These are phyloP conservation scores for Solanum megistacrolobum DNA, from an alignment of 257 asterid species.

Conservation along the genomic window DNA sequence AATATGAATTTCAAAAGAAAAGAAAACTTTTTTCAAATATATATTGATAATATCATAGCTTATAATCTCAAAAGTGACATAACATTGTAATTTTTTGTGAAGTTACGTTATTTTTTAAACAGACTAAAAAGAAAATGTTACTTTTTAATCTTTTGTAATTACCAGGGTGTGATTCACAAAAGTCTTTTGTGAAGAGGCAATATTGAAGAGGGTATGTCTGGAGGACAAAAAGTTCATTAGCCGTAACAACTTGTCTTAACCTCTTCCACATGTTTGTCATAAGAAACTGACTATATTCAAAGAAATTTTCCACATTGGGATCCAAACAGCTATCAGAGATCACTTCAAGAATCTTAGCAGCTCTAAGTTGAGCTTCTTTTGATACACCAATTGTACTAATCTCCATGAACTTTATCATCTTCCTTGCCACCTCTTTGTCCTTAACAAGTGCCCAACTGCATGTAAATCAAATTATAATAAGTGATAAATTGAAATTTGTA, in stretches of 20 bases:
- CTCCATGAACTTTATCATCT: slow-evolving; percentile 65
- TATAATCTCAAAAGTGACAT: too few species aligned
- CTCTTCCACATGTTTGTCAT: slow-evolving; percentile 58
- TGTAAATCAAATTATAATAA: slow-evolving; percentile 1
- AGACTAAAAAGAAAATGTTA: too few species aligned
- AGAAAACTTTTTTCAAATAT: too few species aligned
- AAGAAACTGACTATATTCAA: slow-evolving; percentile 22
- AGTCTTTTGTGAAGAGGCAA: slow-evolving; percentile 40
- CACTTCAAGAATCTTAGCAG: slow-evolving; percentile 38
- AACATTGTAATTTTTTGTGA: too few species aligned
- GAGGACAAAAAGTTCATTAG: slow-evolving; percentile 20
- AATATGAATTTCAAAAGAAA: too few species aligned
- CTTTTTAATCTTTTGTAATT: not conserved
- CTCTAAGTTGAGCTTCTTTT: slow-evolving; percentile 73
- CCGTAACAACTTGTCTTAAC: slow-evolving; percentile 26
- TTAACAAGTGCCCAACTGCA: slow-evolving; percentile 79
- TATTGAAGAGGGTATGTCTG: slow-evolving; percentile 34
- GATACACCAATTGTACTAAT: slow-evolving; percentile 78
- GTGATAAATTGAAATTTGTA: not conserved
- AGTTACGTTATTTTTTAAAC: too few species aligned
- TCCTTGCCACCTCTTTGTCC: slow-evolving; percentile 50
- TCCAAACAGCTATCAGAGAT: slow-evolving; percentile 48
- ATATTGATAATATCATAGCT: too few species aligned
- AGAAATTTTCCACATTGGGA: slow-evolving; percentile 33
- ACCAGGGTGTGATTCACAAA: slow-evolving; percentile 56